phyloP scores from a whole-genome alignment of 495 filamentous ascomycete genomes.

The Tuber calosporum region DNA sequence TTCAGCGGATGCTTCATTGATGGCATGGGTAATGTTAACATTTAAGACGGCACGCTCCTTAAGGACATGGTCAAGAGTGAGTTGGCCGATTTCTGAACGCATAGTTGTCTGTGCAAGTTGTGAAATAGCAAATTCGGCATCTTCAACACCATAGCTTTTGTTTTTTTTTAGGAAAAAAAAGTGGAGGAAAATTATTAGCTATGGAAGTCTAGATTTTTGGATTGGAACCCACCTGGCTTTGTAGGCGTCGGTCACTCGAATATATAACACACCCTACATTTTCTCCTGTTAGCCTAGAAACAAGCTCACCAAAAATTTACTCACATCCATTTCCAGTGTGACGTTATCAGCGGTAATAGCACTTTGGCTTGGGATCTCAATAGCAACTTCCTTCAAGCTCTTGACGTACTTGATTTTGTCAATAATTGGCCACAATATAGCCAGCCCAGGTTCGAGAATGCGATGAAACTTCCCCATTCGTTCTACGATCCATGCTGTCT shows the following conservation, averaged over 20 bases:
- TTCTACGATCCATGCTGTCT: slow-evolving; percentile 99
- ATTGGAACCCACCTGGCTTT: slow-evolving; percentile 59
- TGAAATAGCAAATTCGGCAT: slow-evolving; percentile 96
- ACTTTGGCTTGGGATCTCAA: slow-evolving; percentile 92
- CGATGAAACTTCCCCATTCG: slow-evolving; percentile 95
- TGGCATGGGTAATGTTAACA: slow-evolving; percentile 92
- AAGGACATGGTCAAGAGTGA: slow-evolving; percentile 92
- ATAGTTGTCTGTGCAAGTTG: slow-evolving; percentile 98
- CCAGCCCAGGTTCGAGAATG: slow-evolving; percentile 83
- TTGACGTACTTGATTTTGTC: slow-evolving; percentile 98
- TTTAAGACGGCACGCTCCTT: slow-evolving; percentile 94
- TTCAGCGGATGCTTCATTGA: slow-evolving; percentile 93
- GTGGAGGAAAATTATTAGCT: slow-evolving; percentile 11
- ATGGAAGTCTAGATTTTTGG: slow-evolving; percentile 45
- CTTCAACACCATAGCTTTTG: slow-evolving; percentile 88
- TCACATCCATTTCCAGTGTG: slow-evolving; percentile 76
- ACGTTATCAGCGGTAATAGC: slow-evolving; percentile 99
- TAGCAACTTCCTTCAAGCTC: slow-evolving; percentile 87
- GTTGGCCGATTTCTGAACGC: slow-evolving; percentile 93
- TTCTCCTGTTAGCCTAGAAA: not conserved
- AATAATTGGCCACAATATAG: slow-evolving; percentile 80
- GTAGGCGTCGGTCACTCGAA: slow-evolving; percentile 91
- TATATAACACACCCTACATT: slow-evolving; percentile 73
- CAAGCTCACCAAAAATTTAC: not conserved
- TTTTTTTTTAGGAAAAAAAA: slow-evolving; percentile 45